phyloP scores from a whole-genome alignment of 306 rosid species.

The Glycine soja region DNA sequence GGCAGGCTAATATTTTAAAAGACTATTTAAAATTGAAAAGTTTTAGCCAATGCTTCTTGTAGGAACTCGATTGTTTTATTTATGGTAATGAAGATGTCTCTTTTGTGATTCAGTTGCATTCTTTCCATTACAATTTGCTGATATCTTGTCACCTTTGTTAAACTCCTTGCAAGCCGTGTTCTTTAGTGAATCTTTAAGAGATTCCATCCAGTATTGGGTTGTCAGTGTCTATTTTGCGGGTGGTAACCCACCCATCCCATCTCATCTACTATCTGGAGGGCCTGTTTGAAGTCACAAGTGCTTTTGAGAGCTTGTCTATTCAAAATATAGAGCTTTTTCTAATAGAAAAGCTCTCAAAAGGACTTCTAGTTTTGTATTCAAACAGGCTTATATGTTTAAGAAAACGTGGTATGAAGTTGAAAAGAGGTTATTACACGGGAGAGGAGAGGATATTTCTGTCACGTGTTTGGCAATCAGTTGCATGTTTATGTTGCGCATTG shows the following conservation, averaged over 20 bases:
- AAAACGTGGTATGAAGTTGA: neutral
- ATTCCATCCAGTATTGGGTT: constrained; percentile 4
- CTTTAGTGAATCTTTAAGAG: constrained; percentile 16
- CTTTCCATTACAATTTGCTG: constrained; percentile 33
- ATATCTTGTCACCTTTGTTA: constrained; percentile 6
- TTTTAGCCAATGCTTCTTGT: constrained; percentile 55
- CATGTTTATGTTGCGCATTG: too few species aligned
- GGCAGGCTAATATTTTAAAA: constrained; percentile 49
- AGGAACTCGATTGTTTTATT: constrained; percentile 39
- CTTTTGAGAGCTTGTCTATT: too few species aligned
- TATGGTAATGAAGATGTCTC: constrained; percentile 46
- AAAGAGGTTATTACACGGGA: neutral
- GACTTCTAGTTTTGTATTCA: too few species aligned
- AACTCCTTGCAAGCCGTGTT: neutral
- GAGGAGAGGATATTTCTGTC: neutral
- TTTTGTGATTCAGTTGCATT: constrained; percentile 30
- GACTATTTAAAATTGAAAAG: constrained; percentile 43
- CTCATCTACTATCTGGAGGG: neutral
- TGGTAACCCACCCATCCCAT: constrained; percentile 22
- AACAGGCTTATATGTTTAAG: neutral
- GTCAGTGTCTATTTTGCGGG: constrained; percentile 12
- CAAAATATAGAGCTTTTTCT: too few species aligned
- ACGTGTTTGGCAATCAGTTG: neutral
- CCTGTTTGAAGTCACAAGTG: too few species aligned
- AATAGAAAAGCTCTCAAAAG: too few species aligned